Conservation (phyloP, 2,329 filamentous ascomycete genomes). For the Dactylella cylindrospora region DNA sequence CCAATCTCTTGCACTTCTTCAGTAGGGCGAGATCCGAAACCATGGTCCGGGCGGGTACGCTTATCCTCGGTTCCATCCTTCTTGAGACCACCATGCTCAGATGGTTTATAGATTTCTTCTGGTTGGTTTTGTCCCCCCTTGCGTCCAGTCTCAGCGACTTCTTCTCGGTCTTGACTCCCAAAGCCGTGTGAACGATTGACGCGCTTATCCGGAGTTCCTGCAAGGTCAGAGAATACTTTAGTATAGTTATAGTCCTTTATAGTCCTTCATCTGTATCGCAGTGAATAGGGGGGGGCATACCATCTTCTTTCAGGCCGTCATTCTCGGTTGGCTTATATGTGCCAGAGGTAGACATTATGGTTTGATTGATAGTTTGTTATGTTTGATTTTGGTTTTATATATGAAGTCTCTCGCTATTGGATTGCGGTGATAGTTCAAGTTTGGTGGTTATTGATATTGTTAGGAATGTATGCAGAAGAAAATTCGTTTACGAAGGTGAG, state of each 20-base stretch:
- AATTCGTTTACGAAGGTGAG: no score
- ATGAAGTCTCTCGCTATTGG: not conserved
- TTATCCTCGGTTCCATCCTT: slow-evolving; percentile 36
- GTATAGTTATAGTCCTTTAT: not conserved
- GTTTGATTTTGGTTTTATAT: not conserved
- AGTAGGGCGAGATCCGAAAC: slow-evolving; percentile 24
- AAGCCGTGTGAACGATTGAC: slow-evolving; percentile 26
- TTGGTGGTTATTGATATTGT: not conserved
- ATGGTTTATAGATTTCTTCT: slow-evolving; percentile 41
- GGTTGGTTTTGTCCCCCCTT: slow-evolving; percentile 27
- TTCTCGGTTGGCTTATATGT: slow-evolving; percentile 39
- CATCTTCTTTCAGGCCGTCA: slow-evolving; percentile 28
- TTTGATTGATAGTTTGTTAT: not conserved
- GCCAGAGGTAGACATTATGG: slow-evolving; percentile 11
- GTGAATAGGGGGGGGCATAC: not conserved
- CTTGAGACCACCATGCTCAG: slow-evolving; percentile 37
- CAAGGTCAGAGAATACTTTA: not conserved
- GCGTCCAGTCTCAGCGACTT: slow-evolving; percentile 16
- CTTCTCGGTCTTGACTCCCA: slow-evolving; percentile 20
- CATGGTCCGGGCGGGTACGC: slow-evolving; percentile 31
- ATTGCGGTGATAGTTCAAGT: not conserved
- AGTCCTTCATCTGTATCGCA: not conserved
- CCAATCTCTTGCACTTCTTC: slow-evolving; percentile 35
- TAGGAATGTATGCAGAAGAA: not conserved
- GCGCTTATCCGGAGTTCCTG: slow-evolving; percentile 34